Evolutionary conservation across 306 rosid genomes (phyloP).

Genomic region (Trifolium dubium): DNA sequence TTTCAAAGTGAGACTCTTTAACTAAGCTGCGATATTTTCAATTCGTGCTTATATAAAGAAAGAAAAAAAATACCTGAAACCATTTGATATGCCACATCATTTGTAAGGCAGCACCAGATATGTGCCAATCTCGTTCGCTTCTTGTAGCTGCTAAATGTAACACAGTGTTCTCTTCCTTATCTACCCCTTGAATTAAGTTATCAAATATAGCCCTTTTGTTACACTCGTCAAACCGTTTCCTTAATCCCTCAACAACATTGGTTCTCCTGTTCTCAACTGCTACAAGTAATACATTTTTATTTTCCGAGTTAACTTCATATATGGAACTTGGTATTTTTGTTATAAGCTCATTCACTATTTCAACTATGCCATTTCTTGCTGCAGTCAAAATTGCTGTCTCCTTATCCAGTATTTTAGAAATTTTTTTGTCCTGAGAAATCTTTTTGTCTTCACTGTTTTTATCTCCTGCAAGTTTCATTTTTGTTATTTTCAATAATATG

Average conservation of each 20-base stretch:
- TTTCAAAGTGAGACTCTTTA: too few species aligned
- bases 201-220: not conserved
- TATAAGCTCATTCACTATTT: slow-evolving; percentile 33
- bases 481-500: not conserved
- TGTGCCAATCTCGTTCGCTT: slow-evolving; percentile 27
- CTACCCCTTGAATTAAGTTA: not conserved
- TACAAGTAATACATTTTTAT: slow-evolving; percentile 38
- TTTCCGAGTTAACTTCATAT: slow-evolving; percentile 20
- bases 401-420: not conserved
- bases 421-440: not conserved
- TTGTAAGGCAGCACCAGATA: slow-evolving; percentile 43
- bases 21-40: too few species aligned
- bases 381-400: slow-evolving; percentile 30
- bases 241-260: not conserved
- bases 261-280: slow-evolving; percentile 35
- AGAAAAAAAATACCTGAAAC: slow-evolving; percentile 35
- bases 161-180: slow-evolving; percentile 1
- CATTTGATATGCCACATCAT: slow-evolving; percentile 50
- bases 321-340: not conserved
- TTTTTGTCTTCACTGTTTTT: not conserved
- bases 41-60: too few species aligned
- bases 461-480: not conserved
- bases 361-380: slow-evolving; percentile 41
- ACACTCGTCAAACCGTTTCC: not conserved
- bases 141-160: slow-evolving; percentile 32